These are phyloP conservation scores for Herpotrichia juniperi DNA, from an alignment of 2,329 filamentous ascomycete genomes.

Conservation along the genomic window DNA sequence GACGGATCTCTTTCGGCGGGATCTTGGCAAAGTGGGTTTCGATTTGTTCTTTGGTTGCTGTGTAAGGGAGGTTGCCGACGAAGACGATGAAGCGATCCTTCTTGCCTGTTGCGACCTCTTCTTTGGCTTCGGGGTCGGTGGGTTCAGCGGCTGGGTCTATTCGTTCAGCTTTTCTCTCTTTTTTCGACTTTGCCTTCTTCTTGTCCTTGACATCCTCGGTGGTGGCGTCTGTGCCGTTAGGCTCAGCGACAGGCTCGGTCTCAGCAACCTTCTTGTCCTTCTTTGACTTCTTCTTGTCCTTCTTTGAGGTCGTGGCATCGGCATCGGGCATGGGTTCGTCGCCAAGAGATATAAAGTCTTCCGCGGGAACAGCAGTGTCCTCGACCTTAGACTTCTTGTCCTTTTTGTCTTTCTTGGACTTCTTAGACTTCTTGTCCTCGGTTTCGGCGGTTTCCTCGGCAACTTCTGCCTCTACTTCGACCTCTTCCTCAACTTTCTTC, in stretches of 20 bases:
- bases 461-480: background rate
- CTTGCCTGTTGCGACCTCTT: conserved; percentile 36
- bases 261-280: conserved; percentile 1
- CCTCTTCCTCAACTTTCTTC: conserved; percentile 26
- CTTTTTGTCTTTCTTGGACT: conserved; percentile 20
- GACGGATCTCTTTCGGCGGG: conserved; percentile 70
- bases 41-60: conserved; percentile 73
- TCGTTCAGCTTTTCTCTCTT: background rate
- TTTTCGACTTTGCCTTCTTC: too few species aligned
- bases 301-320: background rate
- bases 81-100: conserved; percentile 76
- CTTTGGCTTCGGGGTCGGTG: conserved; percentile 17
- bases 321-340: conserved; percentile 5
- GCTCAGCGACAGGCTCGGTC: background rate
- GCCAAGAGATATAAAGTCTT: background rate
- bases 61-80: conserved; percentile 88
- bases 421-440: conserved; percentile 28
- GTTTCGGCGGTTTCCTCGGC: background rate
- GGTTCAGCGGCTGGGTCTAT: conserved; percentile 19
- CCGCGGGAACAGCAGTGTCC: background rate
- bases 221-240: conserved; percentile 2
- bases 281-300: conserved; percentile 8
- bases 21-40: conserved; percentile 79
- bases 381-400: conserved; percentile 10
- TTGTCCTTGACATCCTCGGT: too few species aligned